Percentiles rank a stretch among this genome's conserved stretches.
These are phyloP conservation scores for Orobanche coerulescens DNA, from an alignment of 257 asterid genomes.

Conservation along the genomic window DNA sequence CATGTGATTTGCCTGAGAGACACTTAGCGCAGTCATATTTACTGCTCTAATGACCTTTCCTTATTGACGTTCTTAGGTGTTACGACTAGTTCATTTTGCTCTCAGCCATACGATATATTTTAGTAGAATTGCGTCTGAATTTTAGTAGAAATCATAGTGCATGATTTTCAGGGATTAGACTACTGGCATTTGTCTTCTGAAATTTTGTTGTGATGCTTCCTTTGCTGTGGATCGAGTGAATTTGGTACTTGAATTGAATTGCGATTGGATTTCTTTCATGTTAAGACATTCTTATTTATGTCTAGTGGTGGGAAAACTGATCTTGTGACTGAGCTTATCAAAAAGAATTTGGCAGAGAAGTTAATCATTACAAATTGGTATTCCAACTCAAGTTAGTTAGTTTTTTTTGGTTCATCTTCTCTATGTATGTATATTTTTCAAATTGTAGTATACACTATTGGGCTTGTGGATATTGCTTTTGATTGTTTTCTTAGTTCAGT, in stretches of 20 bases:
- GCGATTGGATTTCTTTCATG: neutral
- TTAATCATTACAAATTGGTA: neutral
- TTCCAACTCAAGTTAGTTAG: neutral
- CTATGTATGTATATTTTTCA: neutral
- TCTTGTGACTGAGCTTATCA: neutral
- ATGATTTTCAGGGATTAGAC: neutral
- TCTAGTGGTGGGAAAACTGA: neutral
- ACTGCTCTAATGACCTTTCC: neutral
- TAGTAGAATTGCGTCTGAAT: neutral
- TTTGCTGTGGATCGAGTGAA: neutral
- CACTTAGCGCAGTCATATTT: neutral
- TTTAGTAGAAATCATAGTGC: neutral
- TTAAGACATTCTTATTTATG: neutral
- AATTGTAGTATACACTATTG: neutral
- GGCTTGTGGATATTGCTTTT: neutral
- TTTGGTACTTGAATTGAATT: neutral
- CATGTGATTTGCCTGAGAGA: neutral
- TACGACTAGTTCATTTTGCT: constrained; percentile 6
- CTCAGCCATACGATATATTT: neutral
- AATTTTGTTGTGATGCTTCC: neutral
- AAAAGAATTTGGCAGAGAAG: neutral
- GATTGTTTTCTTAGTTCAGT: neutral
- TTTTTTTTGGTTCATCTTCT: neutral
- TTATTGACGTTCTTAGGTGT: neutral
- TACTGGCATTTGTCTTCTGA: neutral